Evolutionary conservation across 1,284 basidiomycete species (phyloP).

Genomic region (Microbotryum violaceum): DNA sequence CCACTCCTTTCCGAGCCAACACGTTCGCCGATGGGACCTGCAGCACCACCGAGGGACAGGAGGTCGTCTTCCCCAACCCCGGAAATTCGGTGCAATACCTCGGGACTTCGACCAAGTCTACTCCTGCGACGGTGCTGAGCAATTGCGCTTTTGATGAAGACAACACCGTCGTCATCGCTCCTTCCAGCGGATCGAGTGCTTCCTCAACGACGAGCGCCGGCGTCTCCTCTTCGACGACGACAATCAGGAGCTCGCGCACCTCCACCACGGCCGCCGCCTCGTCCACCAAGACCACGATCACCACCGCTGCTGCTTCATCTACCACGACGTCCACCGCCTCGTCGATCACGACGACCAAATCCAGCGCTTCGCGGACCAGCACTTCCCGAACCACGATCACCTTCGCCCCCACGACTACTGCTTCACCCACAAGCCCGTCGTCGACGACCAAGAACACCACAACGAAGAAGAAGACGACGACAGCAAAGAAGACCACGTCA

Average conservation of each 20-base stretch:
- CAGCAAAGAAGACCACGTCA: neutral
- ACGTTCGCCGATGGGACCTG: slow-evolving; percentile 38
- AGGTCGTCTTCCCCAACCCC: slow-evolving; percentile 39
- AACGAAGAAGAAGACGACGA: neutral
- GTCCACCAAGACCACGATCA: no score
- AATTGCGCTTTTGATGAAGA: slow-evolving; percentile 16
- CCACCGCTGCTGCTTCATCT: no score
- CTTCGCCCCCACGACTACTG: neutral
- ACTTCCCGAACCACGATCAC: neutral
- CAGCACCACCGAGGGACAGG: slow-evolving; percentile 36
- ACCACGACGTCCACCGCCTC: no score
- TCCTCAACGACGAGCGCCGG: neutral
- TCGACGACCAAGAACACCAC: neutral
- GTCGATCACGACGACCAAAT: no score
- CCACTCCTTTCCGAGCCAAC: slow-evolving; percentile 44
- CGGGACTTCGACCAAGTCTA: slow-evolving; percentile 21
- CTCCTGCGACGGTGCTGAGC: slow-evolving; percentile 6
- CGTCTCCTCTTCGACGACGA: neutral
- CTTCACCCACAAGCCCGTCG: neutral
- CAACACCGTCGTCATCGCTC: slow-evolving; percentile 16
- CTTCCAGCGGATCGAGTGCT: slow-evolving; percentile 1
- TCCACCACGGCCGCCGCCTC: no score
- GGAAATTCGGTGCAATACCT: slow-evolving; percentile 37
- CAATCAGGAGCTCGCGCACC: neutral
- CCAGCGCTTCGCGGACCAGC: neutral